Conservation (phyloP, 1,284 basidiomycete genomes). For the Ustilago xerochloae region DNA sequence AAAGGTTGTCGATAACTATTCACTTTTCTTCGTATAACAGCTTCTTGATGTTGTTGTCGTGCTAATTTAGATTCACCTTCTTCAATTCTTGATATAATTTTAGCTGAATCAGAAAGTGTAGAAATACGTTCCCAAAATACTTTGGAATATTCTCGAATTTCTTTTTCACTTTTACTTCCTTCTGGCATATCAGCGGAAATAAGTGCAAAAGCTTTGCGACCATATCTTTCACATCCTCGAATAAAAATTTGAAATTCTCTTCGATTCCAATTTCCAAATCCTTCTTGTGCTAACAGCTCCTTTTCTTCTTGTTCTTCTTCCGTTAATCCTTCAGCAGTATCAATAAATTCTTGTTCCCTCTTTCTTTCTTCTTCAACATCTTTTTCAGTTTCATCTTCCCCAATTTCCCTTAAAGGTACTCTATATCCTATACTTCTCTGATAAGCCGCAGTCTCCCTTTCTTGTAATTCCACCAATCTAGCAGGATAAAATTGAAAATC, state of each 20-base stretch:
- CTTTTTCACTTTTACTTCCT: slow-evolving; percentile 77
- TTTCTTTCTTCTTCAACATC: slow-evolving; percentile 72
- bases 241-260: slow-evolving; percentile 94
- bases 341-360: slow-evolving; percentile 80
- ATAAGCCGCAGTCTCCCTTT: slow-evolving; percentile 75
- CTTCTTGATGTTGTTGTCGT: slow-evolving; percentile 60
- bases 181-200: slow-evolving; percentile 82
- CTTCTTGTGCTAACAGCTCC: slow-evolving; percentile 65
- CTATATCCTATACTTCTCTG: slow-evolving; percentile 78
- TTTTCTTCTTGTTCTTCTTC: slow-evolving; percentile 85
- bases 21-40: slow-evolving; percentile 54
- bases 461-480: slow-evolving; percentile 83
- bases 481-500: slow-evolving; percentile 98
- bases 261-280: slow-evolving; percentile 72
- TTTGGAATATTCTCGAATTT: slow-evolving; percentile 82
- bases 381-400: slow-evolving; percentile 67
- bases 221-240: slow-evolving; percentile 84
- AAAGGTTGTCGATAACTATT: slow-evolving; percentile 49
- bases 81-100: slow-evolving; percentile 61
- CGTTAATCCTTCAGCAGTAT: slow-evolving; percentile 70
- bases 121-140: slow-evolving; percentile 92
- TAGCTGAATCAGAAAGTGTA: slow-evolving; percentile 73
- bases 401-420: slow-evolving; percentile 78
- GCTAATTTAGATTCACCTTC: slow-evolving; percentile 63
- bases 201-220: slow-evolving; percentile 81